Evolutionary conservation across 2,329 filamentous ascomycete genomes (phyloP), one percentile per base, ranked within the genome.

Genomic region (Calycina marina): DNA sequence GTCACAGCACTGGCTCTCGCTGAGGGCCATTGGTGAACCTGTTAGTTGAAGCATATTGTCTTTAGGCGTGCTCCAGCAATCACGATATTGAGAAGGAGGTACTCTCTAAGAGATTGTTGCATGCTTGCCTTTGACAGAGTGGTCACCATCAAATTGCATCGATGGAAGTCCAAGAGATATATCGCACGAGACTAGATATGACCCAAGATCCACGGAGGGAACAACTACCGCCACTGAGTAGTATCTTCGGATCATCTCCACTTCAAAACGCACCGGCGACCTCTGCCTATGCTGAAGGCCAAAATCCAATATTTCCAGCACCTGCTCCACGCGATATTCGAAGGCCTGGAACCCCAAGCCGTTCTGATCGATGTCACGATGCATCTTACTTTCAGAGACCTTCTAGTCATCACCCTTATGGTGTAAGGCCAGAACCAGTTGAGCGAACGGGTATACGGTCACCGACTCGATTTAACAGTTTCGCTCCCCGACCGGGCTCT

Each of bases 141-240:
- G 36, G 30, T 29, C 32, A 34, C 16, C 30, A 15, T 43, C 31
- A 32, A 39, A 36, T 27, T 22, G 34, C 33, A 32, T 34, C 6
- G 36, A 35, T 30, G 22, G 31, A n/a, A 42, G 30, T 24, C 25
- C 42, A 30, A 36, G 40, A 48, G 4, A 44, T 48, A 40, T 47
- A 48, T 39, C 40, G 39, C 26, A 36, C 31, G 27, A 39, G 31
- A 5, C 40, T 40, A 34, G 39, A 49, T 18, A 25, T 30, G 5
- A 18, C 25, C 22, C 36, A 41, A 14, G 45, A 46, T 9, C 25
- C 38, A 18, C 31, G 40, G 15, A 40, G 50, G 42, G 50, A 54
- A 39, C 44, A 45, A 15, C 40, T 54, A 3, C 51, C 51, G 26
- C 44, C 51, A 10, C 32, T 54, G 25, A 54, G 47, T 32, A 53